Evolutionary conservation across 345 rosid species (phyloP), one percentile per base, ranked within the genome.

Genomic region (Noccaea bulbosa): DNA sequence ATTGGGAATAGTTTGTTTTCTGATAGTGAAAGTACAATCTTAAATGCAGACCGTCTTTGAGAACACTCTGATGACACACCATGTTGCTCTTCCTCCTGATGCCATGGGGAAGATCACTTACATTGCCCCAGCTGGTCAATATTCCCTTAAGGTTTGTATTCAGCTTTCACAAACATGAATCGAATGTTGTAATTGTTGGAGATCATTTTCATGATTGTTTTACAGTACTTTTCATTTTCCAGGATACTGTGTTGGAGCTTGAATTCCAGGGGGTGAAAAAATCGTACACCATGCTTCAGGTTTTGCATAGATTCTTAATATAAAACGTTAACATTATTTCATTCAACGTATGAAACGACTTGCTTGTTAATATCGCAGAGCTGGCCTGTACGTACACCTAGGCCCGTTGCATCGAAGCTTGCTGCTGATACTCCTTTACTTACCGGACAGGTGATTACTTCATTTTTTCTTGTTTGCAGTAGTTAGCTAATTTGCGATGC

Each of bases 381-480:
- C 69, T 93, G 98, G 98, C 98, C 98, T 64, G 98, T 93, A 32
- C 97, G 98, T 81, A 82, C 94, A 7, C 98, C 98, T 57, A 88
- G 98, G 74, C 98, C 98, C 57, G 98, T 93, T 71, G 92, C 98
- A 33, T 76, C 97, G 61, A 93, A 93, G 82, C 96, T 93, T 79
- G 97, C 98, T 27, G 30, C 30, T 27, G 30, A 27, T 27, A 27
- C 30, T 27, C 30, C 30, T 27, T 0, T 27, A 27, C 30, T 27
- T 27, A 27, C 30, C 3, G 30, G 30, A 27, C 30, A 27, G 30
- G 30, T 27, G 30, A 27, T 27, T 27, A 0, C 30, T 27, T 0
- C 30, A 27, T 27, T 27, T 27, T 0, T 27, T 27, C 39, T 37
- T 37, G 8, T 7, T 37, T 37, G 9, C 39, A 37, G 39, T 37